Evolutionary conservation across 2,329 filamentous ascomycete genomes (phyloP).

Genomic region (Xenosphaeropsis pyriputrescens): DNA sequence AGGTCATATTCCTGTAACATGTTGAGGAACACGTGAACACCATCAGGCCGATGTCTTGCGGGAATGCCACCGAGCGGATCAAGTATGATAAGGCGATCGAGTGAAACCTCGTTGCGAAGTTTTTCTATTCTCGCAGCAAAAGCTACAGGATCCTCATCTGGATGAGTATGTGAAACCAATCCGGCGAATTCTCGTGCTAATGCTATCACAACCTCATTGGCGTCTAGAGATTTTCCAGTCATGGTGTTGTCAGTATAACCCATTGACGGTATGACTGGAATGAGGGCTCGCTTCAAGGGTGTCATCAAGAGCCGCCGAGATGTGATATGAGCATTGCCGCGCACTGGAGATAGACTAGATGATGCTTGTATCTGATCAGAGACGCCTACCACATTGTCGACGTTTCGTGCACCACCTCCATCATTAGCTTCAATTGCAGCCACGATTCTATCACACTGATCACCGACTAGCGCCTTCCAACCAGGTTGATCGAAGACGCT

Average conservation of each 20-base stretch:
- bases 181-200: slow-evolving; percentile 65
- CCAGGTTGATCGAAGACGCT: slow-evolving; percentile 7
- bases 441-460: slow-evolving; percentile 62
- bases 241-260: slow-evolving; percentile 39
- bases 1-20: slow-evolving; percentile 74
- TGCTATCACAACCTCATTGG: slow-evolving; percentile 57
- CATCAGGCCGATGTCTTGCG: slow-evolving; percentile 40
- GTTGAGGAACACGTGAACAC: slow-evolving; percentile 77
- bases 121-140: slow-evolving; percentile 22
- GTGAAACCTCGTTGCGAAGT: slow-evolving; percentile 36
- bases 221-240: slow-evolving; percentile 29
- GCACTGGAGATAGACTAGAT: neutral
- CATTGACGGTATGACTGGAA: slow-evolving; percentile 53
- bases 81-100: slow-evolving; percentile 80
- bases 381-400: slow-evolving; percentile 35
- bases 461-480: slow-evolving; percentile 30
- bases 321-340: slow-evolving; percentile 20
- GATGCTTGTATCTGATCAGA: slow-evolving; percentile 4
- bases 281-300: slow-evolving; percentile 51
- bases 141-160: slow-evolving; percentile 25
- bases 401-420: slow-evolving; percentile 50
- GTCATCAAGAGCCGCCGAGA: slow-evolving; percentile 42
- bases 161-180: slow-evolving; percentile 26
- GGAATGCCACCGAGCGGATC: slow-evolving; percentile 82
- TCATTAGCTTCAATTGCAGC: slow-evolving; percentile 58